phyloP scores from a whole-genome alignment of 257 asterid genomes.

The Avicennia marina region DNA sequence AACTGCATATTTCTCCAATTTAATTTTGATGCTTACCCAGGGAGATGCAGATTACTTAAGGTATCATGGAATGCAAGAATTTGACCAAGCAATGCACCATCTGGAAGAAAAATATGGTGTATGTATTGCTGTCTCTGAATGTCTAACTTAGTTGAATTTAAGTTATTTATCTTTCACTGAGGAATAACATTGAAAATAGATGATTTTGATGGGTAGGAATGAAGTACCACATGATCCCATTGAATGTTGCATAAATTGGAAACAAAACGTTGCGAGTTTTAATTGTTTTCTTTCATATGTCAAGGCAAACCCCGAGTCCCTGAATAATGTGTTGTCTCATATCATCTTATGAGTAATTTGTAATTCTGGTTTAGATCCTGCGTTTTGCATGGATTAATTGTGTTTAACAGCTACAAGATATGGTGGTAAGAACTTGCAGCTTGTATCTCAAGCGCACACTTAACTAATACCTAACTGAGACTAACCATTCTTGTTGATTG shows the following conservation, averaged over 20 bases:
- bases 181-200: background rate
- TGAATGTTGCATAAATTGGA: background rate
- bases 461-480: too few relatives aligned
- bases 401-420: background rate
- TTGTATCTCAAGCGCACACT: too few relatives aligned
- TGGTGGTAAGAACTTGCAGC: too few relatives aligned
- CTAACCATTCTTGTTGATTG: too few relatives aligned
- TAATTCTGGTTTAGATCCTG: background rate
- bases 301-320: background rate
- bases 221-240: too few relatives aligned
- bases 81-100: conserved; percentile 93
- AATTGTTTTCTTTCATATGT: background rate
- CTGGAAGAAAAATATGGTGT: conserved; percentile 87
- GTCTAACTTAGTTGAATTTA: conserved; percentile 10
- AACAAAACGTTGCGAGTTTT: background rate
- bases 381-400: background rate
- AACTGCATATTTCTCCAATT: background rate
- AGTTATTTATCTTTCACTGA: background rate
- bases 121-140: conserved; percentile 27
- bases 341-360: background rate
- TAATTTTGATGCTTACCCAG: conserved; percentile 40
- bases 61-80: conserved; percentile 86
- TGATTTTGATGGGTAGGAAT: too few relatives aligned
- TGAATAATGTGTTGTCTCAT: background rate
- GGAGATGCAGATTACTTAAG: conserved; percentile 84